Conservation (phyloP, 2,329 filamentous ascomycete genomes). For the Fusarium begoniae region DNA sequence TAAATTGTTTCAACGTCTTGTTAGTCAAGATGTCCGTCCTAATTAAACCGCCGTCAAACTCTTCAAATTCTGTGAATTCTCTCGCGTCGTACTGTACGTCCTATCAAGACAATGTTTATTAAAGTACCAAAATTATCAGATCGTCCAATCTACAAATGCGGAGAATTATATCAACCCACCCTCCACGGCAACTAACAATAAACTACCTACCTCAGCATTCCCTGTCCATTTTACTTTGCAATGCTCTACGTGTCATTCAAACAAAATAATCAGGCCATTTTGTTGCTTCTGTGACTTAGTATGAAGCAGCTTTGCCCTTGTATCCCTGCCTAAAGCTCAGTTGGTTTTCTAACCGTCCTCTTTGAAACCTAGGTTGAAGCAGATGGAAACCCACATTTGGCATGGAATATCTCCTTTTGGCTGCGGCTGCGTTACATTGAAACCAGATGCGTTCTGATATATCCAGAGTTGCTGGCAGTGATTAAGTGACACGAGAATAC, state of each 20-base stretch:
- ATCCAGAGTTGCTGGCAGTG: not conserved
- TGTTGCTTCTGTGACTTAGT: conserved; percentile 11
- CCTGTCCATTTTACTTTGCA: conserved; percentile 6
- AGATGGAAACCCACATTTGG: conserved; percentile 4
- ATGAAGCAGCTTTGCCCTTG: not conserved
- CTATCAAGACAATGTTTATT: not conserved
- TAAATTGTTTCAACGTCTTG: not conserved
- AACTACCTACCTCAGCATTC: conserved; percentile 1
- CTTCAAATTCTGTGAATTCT: not conserved
- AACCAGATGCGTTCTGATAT: not conserved
- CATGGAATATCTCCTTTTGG: not conserved
- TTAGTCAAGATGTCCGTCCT: not conserved
- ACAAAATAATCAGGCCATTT: conserved; percentile 16
- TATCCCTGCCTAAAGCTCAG: not conserved
- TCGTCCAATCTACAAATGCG: conserved; percentile 5
- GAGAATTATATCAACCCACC: conserved; percentile 4
- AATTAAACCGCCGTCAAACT: not conserved
- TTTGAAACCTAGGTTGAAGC: conserved; percentile 21
- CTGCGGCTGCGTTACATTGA: not conserved
- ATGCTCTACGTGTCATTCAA: conserved; percentile 2
- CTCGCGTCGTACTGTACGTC: not conserved
- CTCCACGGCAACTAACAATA: not conserved
- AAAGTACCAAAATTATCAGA: not conserved
- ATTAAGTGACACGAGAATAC: not conserved
- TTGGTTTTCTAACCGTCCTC: not conserved